phyloP scores from a whole-genome alignment of 2,329 filamentous ascomycete genomes.

The Trichophyton rubrum region DNA sequence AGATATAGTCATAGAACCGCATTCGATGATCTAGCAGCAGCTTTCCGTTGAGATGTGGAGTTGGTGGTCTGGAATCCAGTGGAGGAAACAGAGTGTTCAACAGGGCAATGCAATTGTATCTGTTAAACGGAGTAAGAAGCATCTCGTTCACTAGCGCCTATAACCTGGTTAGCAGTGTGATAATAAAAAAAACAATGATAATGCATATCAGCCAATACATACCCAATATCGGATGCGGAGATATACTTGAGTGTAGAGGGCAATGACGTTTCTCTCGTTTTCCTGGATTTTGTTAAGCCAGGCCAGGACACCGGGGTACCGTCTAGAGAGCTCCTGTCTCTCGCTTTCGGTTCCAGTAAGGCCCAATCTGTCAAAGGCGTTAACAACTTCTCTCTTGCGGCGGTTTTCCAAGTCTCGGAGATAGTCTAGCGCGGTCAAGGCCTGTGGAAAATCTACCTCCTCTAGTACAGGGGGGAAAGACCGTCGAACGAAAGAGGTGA shows the following conservation, averaged over 20 bases:
- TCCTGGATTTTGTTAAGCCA: conserved; percentile 44
- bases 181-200: not conserved
- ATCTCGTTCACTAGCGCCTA: conserved; percentile 55
- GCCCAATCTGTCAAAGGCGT: conserved; percentile 42
- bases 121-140: conserved; percentile 49
- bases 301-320: conserved; percentile 42
- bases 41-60: conserved; percentile 39
- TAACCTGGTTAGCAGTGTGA: conserved; percentile 1
- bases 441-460: conserved; percentile 52
- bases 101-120: conserved; percentile 54
- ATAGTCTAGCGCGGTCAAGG: conserved; percentile 54
- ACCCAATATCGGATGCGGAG: conserved; percentile 52
- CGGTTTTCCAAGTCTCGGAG: conserved; percentile 51
- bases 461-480: conserved; percentile 46
- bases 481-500: conserved; percentile 48
- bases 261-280: conserved; percentile 41
- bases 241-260: conserved; percentile 50
- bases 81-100: conserved; percentile 56
- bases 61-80: conserved; percentile 36
- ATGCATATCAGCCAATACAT: conserved; percentile 19
- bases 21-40: conserved; percentile 47
- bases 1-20: conserved; percentile 51
- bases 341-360: conserved; percentile 40
- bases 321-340: conserved; percentile 37
- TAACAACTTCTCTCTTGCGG: conserved; percentile 45